These are phyloP conservation scores for Penicillium verrucosum DNA, from an alignment of 2,329 filamentous ascomycete genomes.

Conservation along the genomic window DNA sequence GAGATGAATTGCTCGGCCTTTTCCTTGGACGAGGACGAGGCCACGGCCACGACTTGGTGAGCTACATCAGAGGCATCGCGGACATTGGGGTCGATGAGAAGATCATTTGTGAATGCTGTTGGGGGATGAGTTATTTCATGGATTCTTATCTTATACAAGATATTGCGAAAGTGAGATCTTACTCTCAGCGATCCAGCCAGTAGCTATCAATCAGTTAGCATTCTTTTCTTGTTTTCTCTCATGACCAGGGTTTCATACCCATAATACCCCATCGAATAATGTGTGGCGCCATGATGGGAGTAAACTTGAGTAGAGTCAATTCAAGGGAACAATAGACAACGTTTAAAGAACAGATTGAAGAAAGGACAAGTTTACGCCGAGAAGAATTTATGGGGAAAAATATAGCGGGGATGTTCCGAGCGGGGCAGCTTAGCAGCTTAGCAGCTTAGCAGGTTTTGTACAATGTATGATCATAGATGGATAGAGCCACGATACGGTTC, in stretches of 20 bases:
- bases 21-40: slow-evolving; percentile 69
- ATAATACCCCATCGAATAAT: slow-evolving; percentile 46
- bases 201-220: slow-evolving; percentile 35
- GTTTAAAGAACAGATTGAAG: not conserved
- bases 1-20: slow-evolving; percentile 71
- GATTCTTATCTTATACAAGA: not conserved
- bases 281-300: slow-evolving; percentile 31
- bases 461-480: not conserved
- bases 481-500: not conserved
- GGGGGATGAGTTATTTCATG: not conserved
- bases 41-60: slow-evolving; percentile 75
- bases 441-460: too few species aligned
- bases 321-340: not conserved
- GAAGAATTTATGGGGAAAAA: not conserved
- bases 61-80: slow-evolving; percentile 69
- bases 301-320: not conserved
- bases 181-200: slow-evolving; percentile 44
- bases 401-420: slow-evolving; percentile 25
- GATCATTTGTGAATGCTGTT: slow-evolving; percentile 67
- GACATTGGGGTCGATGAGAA: slow-evolving; percentile 68
- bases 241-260: slow-evolving; percentile 28
- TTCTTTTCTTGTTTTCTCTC: not conserved
- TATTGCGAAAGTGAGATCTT: slow-evolving; percentile 11
- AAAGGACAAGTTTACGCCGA: not conserved
- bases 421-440: slow-evolving; percentile 17